Evolutionary conservation across 495 filamentous ascomycete genomes (phyloP).

Genomic region (Aspergillus conjunctus): DNA sequence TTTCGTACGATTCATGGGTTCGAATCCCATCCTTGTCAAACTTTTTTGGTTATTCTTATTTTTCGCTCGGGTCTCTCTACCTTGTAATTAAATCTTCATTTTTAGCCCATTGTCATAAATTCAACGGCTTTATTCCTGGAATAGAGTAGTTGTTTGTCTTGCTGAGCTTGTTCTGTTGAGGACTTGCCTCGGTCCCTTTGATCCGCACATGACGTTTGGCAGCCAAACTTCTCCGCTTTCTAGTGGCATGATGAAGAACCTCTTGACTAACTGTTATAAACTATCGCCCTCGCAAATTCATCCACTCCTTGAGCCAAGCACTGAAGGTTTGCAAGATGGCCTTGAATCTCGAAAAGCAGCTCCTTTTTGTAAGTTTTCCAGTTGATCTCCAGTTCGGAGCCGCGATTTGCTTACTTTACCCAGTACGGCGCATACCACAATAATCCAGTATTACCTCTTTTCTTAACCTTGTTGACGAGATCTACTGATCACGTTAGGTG

Average conservation of each 20-base stretch:
- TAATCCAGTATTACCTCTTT: conserved; percentile 59
- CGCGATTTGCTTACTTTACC: conserved; percentile 25
- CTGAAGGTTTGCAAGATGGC: conserved; percentile 55
- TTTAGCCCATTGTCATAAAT: neutral
- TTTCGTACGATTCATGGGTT: conserved; percentile 11
- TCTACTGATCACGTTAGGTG: conserved; percentile 43
- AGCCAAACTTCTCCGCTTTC: neutral
- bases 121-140: too few relatives aligned
- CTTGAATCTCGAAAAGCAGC: conserved; percentile 76
- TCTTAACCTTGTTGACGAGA: neutral
- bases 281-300: neutral
- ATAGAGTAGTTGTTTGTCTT: too few relatives aligned
- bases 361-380: conserved; percentile 68
- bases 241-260: neutral
- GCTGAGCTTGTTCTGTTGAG: neutral
- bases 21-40: conserved; percentile 16
- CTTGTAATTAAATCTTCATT: too few relatives aligned
- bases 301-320: neutral
- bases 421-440: conserved; percentile 97
- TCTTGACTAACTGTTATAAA: too few relatives aligned
- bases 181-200: conserved; percentile 7
- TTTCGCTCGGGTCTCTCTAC: too few relatives aligned
- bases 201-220: conserved; percentile 16
- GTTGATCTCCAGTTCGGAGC: neutral
- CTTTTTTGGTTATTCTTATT: neutral